A percentile compares a stretch with the other conserved stretches of the same genome.
phyloP scores from a whole-genome alignment of 257 asterid genomes.

The Henckelia pumila region DNA sequence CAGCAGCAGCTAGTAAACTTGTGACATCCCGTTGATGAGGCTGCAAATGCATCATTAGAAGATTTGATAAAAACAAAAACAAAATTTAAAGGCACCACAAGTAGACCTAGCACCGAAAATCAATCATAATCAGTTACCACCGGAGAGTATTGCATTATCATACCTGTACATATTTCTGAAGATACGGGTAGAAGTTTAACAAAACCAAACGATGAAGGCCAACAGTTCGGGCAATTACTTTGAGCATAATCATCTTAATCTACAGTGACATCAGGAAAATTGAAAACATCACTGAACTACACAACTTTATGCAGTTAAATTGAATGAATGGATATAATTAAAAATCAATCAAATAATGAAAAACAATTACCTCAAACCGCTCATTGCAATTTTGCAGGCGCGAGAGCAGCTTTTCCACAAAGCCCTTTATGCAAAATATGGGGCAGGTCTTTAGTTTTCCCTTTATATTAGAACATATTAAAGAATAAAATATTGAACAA shows the following conservation, averaged over 20 bases:
- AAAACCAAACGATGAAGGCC: constrained; percentile 85
- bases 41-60: constrained; percentile 38
- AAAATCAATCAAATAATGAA: constrained; percentile 17
- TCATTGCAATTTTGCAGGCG: constrained; percentile 67
- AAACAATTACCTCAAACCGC: constrained; percentile 68
- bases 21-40: constrained; percentile 86
- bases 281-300: neutral
- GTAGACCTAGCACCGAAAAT: constrained; percentile 22
- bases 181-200: constrained; percentile 66
- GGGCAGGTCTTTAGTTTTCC: constrained; percentile 5
- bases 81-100: neutral
- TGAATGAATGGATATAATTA: neutral
- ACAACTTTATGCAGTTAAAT: neutral
- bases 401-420: constrained; percentile 85
- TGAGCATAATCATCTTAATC: constrained; percentile 87
- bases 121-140: constrained; percentile 18
- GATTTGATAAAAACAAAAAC: too few species aligned
- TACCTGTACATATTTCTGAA: constrained; percentile 90
- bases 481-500: constrained; percentile 20
- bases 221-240: constrained; percentile 79
- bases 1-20: constrained; percentile 87
- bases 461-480: constrained; percentile 19
- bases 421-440: constrained; percentile 54
- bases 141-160: constrained; percentile 20
- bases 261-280: constrained; percentile 30